phyloP scores from a whole-genome alignment of 257 asterid genomes.

The Fraxinus americana region DNA sequence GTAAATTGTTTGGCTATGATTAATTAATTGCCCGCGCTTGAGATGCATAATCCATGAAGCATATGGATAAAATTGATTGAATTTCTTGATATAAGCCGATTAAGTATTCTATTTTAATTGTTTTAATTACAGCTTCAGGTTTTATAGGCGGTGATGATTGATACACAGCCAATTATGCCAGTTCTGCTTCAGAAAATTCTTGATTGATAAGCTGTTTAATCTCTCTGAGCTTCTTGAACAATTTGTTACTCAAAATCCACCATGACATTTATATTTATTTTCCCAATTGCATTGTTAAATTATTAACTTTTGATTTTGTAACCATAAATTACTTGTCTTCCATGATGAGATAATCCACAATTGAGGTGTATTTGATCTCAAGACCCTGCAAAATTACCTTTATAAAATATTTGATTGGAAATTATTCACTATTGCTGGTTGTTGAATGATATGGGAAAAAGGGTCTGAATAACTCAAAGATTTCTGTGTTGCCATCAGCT shows the following conservation, averaged over 20 bases:
- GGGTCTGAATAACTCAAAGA: conserved; percentile 12
- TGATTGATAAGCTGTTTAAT: conserved; percentile 85
- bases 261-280: too few relatives aligned
- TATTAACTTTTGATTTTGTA: background rate
- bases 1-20: conserved; percentile 34
- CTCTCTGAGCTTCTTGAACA: background rate
- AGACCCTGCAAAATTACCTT: background rate
- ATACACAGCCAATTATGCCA: conserved; percentile 46
- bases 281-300: background rate
- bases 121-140: background rate
- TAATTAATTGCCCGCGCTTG: conserved; percentile 46
- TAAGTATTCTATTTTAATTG: too few relatives aligned
- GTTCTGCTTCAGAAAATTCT: conserved; percentile 98
- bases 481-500: conserved; percentile 14
- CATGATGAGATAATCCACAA: background rate
- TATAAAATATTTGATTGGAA: background rate
- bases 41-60: conserved; percentile 37
- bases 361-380: background rate
- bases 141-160: background rate
- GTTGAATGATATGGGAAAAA: background rate
- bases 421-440: too few relatives aligned
- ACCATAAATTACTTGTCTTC: background rate
- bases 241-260: too few relatives aligned
- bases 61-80: conserved; percentile 35
- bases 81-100: conserved; percentile 53